Base-by-base conservation (phyloP, 1,284 basidiomycete species). In the Pseudozyma pruni region DNA sequence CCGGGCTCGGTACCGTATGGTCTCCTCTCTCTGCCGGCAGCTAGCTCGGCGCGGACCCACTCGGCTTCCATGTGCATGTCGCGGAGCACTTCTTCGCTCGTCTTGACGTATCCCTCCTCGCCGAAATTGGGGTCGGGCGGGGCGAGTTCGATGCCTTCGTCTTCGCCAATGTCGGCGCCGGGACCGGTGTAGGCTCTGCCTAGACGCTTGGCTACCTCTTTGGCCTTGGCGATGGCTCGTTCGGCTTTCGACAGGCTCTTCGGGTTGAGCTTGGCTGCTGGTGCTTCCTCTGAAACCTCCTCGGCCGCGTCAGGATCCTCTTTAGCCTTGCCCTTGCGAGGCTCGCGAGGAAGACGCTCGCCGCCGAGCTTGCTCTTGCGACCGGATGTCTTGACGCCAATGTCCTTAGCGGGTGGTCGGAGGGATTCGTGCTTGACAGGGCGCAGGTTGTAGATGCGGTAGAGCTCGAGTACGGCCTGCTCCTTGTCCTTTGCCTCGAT, bases 401-500 rank as follows among this genome's bases (percentile, higher is more conserved):
- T 82, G 45, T 85, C 83, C 14, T 82, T 76, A 4, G 80, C 83
- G 0, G 84, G 84, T 0, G 85, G 85, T 17, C 84, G 83, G 14
- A 85, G 81, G 80, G 74, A 86, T 74, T 79, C 89, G 71, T 89
- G 85, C 19, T 86, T 86, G 25, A 92, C 90, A 11, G 88, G 86
- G 47, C 88, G 84, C 8, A 94, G 82, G 40, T 84, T 85, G 77
- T 95, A 94, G 41, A 91, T 89, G 63, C 92, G 84, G 78, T 91
- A 89, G 35, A 95, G 81, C 69, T 94, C 88, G 52, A 96, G 86
- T 8, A 96, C 93, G 8, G 92, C 93, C 81, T 95, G 93, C 83
- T 95, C 93, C 84, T 94, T 93, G 81, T 92, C 91, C 81, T 93
- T 92, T 8, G 90, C 90, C 85, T 96, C 93, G 64, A 96, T 92